Evolutionary conservation across 768 basidiomycete genomes (phyloP).

Genomic region (Suillus occidentalis): DNA sequence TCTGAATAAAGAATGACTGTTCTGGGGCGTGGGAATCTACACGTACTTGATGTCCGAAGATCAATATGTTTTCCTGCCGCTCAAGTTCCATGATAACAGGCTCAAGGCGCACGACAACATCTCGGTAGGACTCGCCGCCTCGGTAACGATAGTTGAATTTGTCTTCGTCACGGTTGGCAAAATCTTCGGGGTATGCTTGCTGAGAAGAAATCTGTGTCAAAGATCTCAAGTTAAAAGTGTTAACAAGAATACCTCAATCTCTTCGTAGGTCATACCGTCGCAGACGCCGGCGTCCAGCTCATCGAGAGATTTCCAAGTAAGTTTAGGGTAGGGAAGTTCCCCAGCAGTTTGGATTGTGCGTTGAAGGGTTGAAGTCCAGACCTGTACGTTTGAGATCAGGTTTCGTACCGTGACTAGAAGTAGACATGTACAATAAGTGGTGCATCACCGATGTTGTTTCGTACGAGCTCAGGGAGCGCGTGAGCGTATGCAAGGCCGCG

Average conservation of each 20-base stretch:
- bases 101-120: slow-evolving; percentile 92
- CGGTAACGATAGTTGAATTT: slow-evolving; percentile 99
- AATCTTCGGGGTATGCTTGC: slow-evolving; percentile 97
- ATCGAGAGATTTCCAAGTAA: slow-evolving; percentile 98
- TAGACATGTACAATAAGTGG: slow-evolving; percentile 53
- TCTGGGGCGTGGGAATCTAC: slow-evolving; percentile 1
- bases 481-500: slow-evolving; percentile 83
- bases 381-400: slow-evolving; percentile 43
- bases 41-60: slow-evolving; percentile 89
- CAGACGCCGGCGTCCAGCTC: slow-evolving; percentile 99
- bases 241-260: slow-evolving; percentile 78
- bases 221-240: neutral
- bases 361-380: slow-evolving; percentile 98
- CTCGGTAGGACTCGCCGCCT: slow-evolving; percentile 96
- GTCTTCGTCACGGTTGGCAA: slow-evolving; percentile 96
- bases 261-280: slow-evolving; percentile 99
- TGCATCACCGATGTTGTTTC: slow-evolving; percentile 87
- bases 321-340: slow-evolving; percentile 78
- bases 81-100: slow-evolving; percentile 99
- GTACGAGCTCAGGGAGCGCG: slow-evolving; percentile 85
- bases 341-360: slow-evolving; percentile 91
- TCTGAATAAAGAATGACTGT: neutral
- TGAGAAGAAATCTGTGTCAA: slow-evolving; percentile 30
- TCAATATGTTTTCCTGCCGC: slow-evolving; percentile 93
- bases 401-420: neutral